Base-by-base conservation (phyloP, 2,329 filamentous ascomycete species). In the Trichophyton mentagrophytes region DNA sequence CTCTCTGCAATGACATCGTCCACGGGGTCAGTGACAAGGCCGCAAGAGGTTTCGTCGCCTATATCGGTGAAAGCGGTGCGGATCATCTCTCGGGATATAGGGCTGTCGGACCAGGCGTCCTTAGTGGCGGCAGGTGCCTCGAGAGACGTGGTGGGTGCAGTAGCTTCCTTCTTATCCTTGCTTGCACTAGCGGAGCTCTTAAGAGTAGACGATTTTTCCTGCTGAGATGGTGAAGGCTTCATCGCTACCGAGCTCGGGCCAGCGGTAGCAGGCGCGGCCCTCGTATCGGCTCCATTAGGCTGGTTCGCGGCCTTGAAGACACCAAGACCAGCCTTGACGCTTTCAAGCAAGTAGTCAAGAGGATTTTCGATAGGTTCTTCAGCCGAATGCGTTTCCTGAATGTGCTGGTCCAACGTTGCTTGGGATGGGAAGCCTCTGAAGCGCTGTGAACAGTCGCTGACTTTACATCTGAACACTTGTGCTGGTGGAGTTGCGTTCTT, bases 401-500 rank as follows among this genome's bases (percentile, higher is more conserved):
- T 69, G 64, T 86, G 83, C 44, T 77, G 77, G 38, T 82, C 78
- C 60, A 85, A 71, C 59, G 80, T 80, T 17, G 72, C 75, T 66
- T 81, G 78, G 1, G 77, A 80, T 4, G 77, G 71, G 62, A 85
- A 85, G 2, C 82, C 82, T 61, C 77, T 77, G 59, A 78, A 71
- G 61, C 79, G 76, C 66, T 77, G 75, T 58, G 81, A 80, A 66
- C 83, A 85, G 36, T 76, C 75, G 20, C 74, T 67, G n/a, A 76
- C 70, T 33, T 72, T 70, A 70, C 83, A 85, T 65, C 77, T 79
- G 71, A 82, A 82, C 15, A 74, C 74, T 46, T 76, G 76, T 61
- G 71, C 73, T 42, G 72, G 67, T n/a, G 72, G 70, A 47, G 69
- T 66, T 27, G 67, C 63, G 47, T 72, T 71, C 40, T 76, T 76